Evolutionary conservation across 805 yeast species (phyloP).

Genomic region (Metschnikowia amazonensis): DNA sequence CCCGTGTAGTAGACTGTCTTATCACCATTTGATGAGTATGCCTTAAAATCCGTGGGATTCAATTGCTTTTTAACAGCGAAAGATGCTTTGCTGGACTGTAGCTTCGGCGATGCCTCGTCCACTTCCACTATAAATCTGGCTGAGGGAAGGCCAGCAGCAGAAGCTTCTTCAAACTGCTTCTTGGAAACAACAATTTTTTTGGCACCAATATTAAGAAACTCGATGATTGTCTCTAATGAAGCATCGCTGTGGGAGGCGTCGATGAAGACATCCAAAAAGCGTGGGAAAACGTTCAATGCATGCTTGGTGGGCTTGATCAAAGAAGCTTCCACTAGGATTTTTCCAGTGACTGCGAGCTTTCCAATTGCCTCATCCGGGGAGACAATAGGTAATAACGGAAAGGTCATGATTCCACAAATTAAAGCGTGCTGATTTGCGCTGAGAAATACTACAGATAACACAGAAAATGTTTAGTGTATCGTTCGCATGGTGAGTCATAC

Average conservation of each 20-base stretch:
- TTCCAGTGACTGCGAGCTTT: constrained; percentile 32
- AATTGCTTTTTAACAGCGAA: constrained; percentile 22
- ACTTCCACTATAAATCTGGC: constrained; percentile 16
- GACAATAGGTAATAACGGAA: constrained; percentile 38
- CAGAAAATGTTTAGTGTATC: neutral
- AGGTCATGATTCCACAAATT: constrained; percentile 25
- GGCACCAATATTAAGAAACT: constrained; percentile 61
- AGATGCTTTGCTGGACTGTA: constrained; percentile 19
- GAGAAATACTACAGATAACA: neutral
- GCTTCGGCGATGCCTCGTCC: constrained; percentile 6
- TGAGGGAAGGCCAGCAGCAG: constrained; percentile 16
- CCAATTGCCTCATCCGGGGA: constrained; percentile 21
- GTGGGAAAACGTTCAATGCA: constrained; percentile 30
- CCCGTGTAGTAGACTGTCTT: constrained; percentile 26
- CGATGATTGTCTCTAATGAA: constrained; percentile 37
- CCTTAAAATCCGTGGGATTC: constrained; percentile 17
- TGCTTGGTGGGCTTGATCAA: constrained; percentile 29
- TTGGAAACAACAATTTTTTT: constrained; percentile 39
- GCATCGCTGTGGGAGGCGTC: constrained; percentile 26
- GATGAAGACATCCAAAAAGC: constrained; percentile 26
- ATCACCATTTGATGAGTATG: constrained; percentile 25
- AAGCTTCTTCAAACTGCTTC: constrained; percentile 10
- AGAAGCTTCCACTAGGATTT: constrained; percentile 28
- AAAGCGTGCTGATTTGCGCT: neutral
- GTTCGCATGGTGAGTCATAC: constrained; percentile 5